Evolutionary conservation across 768 basidiomycete species (phyloP), one percentile per base, ranked within the genome.

Genomic region (Pulveroboletus sp.): DNA sequence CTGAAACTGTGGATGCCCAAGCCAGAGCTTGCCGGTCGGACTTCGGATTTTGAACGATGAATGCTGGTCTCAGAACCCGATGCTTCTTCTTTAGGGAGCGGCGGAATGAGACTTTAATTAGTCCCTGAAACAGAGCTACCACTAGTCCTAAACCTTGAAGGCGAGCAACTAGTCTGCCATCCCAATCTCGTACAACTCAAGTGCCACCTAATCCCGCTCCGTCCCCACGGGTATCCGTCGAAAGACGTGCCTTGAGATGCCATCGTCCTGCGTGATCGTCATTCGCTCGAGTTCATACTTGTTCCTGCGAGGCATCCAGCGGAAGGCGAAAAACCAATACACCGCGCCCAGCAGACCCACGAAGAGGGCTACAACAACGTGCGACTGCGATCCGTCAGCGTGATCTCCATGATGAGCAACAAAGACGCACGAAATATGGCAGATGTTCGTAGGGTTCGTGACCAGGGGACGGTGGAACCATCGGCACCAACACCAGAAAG

Each of bases 391-490:
- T 24, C 12, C 41, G 35, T 52, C 29, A 50, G 6, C 5, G 12
- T 36, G 13, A n/a, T 20, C 22, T 13, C 10, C 12, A 35, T 9
- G 17, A 4, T 1, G 12, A 30, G 20, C 11, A 12, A 52, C 6
- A 27, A 31, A 12, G 4, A 67, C 83, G 57, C 56, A 86, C 86
- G 74, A 81, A 87, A 56, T 88, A 89, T 5, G 85, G 84, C 11
- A 89, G 70, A 49, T 69, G 59, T 20, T 77, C 70, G 55, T 87
- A 88, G 3, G 76, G 74, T 40, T 67, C 68, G 6, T 71, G 71
- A 7, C 78, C 82, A 5, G 68, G 62, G 0, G 69, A 60, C 1
- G 86, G 86, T 4, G 86, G 85, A 26, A 86, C 68, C 43, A 87
- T 68, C 0, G 86, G 85, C 5, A 80, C 77, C 29, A 75, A 54